A percentile compares a stretch with the other conserved stretches of the same genome.
Evolutionary conservation across 192 early-diverging fungal species (phyloP).

Genomic region (Entomortierella chlamydospora): DNA sequence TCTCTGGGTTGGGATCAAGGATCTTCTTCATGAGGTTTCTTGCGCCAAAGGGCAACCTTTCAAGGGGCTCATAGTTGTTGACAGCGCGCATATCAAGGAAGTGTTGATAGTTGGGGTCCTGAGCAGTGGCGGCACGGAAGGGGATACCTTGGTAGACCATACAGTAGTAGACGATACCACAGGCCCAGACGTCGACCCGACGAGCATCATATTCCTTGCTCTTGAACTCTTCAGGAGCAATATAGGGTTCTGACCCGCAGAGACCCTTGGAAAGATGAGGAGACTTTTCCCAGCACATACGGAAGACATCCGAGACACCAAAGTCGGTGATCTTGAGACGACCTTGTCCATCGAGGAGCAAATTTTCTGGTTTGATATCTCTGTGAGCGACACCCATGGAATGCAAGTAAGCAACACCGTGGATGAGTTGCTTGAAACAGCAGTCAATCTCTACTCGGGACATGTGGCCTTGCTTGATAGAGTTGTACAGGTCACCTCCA

Average conservation of each 20-base stretch:
- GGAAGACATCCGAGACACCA: slow-evolving; percentile 96
- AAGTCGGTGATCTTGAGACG: slow-evolving; percentile 98
- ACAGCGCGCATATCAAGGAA: slow-evolving; percentile 63
- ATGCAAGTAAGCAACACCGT: slow-evolving; percentile 92
- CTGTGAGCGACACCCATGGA: slow-evolving; percentile 96
- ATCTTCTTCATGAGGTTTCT: slow-evolving; percentile 81
- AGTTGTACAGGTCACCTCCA: slow-evolving; percentile 91
- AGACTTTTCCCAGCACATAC: slow-evolving; percentile 83
- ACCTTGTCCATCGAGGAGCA: slow-evolving; percentile 82
- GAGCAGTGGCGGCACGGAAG: slow-evolving; percentile 67
- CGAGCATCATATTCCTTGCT: slow-evolving; percentile 90
- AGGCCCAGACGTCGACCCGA: slow-evolving; percentile 93
- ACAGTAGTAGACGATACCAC: slow-evolving; percentile 92
- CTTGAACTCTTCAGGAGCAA: slow-evolving; percentile 90
- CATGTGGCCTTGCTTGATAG: slow-evolving; percentile 83
- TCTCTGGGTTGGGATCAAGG: slow-evolving; percentile 81
- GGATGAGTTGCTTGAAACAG: slow-evolving; percentile 92
- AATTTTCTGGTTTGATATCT: slow-evolving; percentile 88
- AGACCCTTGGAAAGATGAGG: slow-evolving; percentile 87
- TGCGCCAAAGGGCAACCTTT: slow-evolving; percentile 74
- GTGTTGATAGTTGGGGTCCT: slow-evolving; percentile 74
- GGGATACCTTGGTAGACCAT: slow-evolving; percentile 78
- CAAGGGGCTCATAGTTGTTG: slow-evolving; percentile 78
- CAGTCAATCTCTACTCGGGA: slow-evolving; percentile 85
- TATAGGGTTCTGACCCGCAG: slow-evolving; percentile 96